phyloP scores from a whole-genome alignment of 257 asterid genomes.

The Penstemon eatonii region DNA sequence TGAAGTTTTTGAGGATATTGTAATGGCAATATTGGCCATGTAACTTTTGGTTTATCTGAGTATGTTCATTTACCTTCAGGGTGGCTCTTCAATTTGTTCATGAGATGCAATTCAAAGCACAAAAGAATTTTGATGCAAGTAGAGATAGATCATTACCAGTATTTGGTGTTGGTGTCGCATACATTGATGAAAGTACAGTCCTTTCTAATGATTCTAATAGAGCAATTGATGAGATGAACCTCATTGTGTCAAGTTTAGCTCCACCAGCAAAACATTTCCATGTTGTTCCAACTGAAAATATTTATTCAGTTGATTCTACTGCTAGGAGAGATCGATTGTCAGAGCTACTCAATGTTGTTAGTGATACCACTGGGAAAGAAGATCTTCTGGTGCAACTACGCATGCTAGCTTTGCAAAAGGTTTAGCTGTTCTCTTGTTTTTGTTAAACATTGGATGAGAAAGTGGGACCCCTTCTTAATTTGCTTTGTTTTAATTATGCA shows the following conservation, averaged over 20 bases:
- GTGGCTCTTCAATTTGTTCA: slow-evolving; percentile 92
- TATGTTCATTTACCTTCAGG: slow-evolving; percentile 45
- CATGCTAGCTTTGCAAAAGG: slow-evolving; percentile 74
- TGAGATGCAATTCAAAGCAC: slow-evolving; percentile 85
- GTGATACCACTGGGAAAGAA: slow-evolving; percentile 62
- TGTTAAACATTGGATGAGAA: slow-evolving; percentile 15
- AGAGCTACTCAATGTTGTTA: slow-evolving; percentile 46
- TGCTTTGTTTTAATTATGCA: slow-evolving; percentile 35
- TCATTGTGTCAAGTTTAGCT: slow-evolving; percentile 51
- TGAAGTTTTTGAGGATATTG: background rate
- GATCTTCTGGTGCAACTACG: slow-evolving; percentile 46
- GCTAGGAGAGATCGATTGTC: slow-evolving; percentile 51
- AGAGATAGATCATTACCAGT: slow-evolving; percentile 77
- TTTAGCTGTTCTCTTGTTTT: slow-evolving; percentile 31
- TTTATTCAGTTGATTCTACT: slow-evolving; percentile 48
- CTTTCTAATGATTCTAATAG: slow-evolving; percentile 38
- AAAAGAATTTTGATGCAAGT: slow-evolving; percentile 80
- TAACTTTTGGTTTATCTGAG: slow-evolving; percentile 7
- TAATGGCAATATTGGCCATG: background rate
- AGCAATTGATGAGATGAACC: slow-evolving; percentile 58
- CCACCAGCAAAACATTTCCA: slow-evolving; percentile 68
- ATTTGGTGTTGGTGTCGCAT: slow-evolving; percentile 86
- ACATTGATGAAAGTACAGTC: slow-evolving; percentile 58
- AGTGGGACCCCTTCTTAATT: background rate
- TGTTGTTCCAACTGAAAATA: slow-evolving; percentile 54